Evolutionary conservation across 176 grass and related monocot genomes (phyloP).

Genomic region (Raddia distichophylla): DNA sequence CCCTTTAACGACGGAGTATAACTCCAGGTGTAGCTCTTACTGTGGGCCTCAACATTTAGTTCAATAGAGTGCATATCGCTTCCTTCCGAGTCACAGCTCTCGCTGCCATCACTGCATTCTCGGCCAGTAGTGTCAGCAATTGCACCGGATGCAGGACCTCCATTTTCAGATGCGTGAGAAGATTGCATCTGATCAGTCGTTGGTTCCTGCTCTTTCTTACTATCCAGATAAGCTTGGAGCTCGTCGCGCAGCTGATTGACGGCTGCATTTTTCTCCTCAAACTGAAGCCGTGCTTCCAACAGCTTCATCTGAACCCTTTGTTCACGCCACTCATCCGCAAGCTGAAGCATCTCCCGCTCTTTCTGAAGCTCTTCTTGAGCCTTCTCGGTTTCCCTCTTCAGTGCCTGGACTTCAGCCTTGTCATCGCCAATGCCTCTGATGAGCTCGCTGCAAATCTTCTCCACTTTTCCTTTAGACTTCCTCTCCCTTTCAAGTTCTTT

Average conservation of each 20-base stretch:
- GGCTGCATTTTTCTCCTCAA: conserved; percentile 86
- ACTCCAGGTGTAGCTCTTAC: conserved; percentile 57
- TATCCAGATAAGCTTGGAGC: conserved; percentile 56
- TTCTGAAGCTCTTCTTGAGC: conserved; percentile 71
- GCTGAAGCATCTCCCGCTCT: conserved; percentile 88
- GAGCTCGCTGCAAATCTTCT: conserved; percentile 69
- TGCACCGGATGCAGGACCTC: not conserved
- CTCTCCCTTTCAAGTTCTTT: conserved; percentile 71
- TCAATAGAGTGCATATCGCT: conserved; percentile 80
- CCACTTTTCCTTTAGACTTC: conserved; percentile 62
- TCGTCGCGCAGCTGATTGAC: conserved; percentile 66
- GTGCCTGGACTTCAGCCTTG: conserved; percentile 59
- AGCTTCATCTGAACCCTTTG: conserved; percentile 96
- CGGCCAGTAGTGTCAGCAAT: not conserved
- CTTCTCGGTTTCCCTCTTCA: conserved; percentile 63
- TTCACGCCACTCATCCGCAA: conserved; percentile 84
- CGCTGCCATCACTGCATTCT: conserved; percentile 17
- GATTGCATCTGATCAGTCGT: not conserved
- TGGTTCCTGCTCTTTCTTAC: conserved; percentile 43
- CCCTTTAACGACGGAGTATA: conserved; percentile 35
- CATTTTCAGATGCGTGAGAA: conserved; percentile 16
- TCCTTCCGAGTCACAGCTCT: conserved; percentile 43
- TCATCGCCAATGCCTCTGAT: conserved; percentile 67
- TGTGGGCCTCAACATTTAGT: conserved; percentile 66
- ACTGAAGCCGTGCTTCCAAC: conserved; percentile 73